These are phyloP conservation scores for Musa troglodytarum DNA, from an alignment of 176 grass and related monocot genomes.

Conservation along the genomic window DNA sequence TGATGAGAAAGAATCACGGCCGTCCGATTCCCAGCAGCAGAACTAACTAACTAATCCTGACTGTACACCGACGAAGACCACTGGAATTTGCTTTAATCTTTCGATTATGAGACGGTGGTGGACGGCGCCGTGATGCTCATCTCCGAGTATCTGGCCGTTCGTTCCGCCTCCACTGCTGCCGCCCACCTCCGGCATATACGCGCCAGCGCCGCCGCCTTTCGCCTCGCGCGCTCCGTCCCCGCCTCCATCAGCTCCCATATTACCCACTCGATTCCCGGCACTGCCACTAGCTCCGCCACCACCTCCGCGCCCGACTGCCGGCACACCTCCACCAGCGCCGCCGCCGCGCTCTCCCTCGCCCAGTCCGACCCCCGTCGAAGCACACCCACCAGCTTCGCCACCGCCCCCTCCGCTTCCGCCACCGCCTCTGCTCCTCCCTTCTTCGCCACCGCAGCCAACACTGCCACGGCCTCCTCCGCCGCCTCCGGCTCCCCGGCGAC, in stretches of 20 bases:
- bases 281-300: background rate
- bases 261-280: slow-evolving; percentile 1
- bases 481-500: background rate
- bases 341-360: slow-evolving; percentile 13
- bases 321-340: background rate
- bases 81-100: background rate
- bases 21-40: background rate
- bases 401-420: background rate
- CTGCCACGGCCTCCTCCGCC: background rate
- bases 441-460: slow-evolving; percentile 1
- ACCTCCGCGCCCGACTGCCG: background rate
- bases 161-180: background rate
- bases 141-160: background rate
- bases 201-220: background rate
- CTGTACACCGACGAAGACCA: background rate
- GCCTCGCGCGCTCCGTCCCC: slow-evolving; percentile 1
- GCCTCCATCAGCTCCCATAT: slow-evolving; percentile 8
- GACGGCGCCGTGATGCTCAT: background rate
- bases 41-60: background rate
- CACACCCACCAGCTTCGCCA: slow-evolving; percentile 2
- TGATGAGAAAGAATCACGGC: background rate
- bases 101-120: background rate
- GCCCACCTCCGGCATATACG: background rate
- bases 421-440: background rate
- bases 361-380: slow-evolving; percentile 3